Conservation (phyloP, 805 yeast species). For the Metschnikowia arizonensis region DNA sequence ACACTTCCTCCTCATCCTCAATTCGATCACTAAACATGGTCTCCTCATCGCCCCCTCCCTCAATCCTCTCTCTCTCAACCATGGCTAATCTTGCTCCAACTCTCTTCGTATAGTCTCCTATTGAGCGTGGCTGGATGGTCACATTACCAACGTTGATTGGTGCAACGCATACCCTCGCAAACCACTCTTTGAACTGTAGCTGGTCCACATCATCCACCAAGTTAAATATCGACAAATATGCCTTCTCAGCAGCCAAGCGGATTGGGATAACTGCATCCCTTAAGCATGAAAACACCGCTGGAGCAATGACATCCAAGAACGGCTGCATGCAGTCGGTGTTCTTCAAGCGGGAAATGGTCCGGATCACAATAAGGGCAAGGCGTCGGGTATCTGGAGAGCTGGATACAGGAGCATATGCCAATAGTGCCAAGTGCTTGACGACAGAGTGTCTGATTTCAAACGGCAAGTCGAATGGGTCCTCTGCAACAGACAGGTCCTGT, state of each 20-base stretch:
- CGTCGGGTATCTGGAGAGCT: conserved; percentile 75
- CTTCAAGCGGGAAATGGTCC: conserved; percentile 69
- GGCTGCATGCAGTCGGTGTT: conserved; percentile 49
- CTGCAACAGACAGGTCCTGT: conserved; percentile 12
- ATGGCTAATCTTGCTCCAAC: conserved; percentile 83
- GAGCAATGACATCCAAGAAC: conserved; percentile 53
- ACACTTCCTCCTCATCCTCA: conserved; percentile 83
- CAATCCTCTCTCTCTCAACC: conserved; percentile 83
- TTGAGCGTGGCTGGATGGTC: conserved; percentile 59
- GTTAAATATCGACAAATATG: conserved; percentile 67
- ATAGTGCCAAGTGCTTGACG: conserved; percentile 47
- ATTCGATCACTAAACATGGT: conserved; percentile 77
- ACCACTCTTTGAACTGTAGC: conserved; percentile 61
- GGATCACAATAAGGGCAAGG: conserved; percentile 64
- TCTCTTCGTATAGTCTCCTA: conserved; percentile 84
- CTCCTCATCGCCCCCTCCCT: conserved; percentile 87
- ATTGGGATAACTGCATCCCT: conserved; percentile 89
- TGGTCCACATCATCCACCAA: conserved; percentile 63
- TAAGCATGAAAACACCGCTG: conserved; percentile 75
- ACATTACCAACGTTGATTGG: conserved; percentile 42
- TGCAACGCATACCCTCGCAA: conserved; percentile 35
- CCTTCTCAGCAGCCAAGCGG: conserved; percentile 91
- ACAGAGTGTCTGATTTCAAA: conserved; percentile 41
- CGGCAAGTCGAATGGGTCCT: conserved; percentile 36
- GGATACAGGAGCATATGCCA: conserved; percentile 50